Percentiles rank a stretch among this genome's conserved stretches.
These are phyloP conservation scores for Orychophragmus violaceus DNA, from an alignment of 345 rosid genomes.

Conservation along the genomic window DNA sequence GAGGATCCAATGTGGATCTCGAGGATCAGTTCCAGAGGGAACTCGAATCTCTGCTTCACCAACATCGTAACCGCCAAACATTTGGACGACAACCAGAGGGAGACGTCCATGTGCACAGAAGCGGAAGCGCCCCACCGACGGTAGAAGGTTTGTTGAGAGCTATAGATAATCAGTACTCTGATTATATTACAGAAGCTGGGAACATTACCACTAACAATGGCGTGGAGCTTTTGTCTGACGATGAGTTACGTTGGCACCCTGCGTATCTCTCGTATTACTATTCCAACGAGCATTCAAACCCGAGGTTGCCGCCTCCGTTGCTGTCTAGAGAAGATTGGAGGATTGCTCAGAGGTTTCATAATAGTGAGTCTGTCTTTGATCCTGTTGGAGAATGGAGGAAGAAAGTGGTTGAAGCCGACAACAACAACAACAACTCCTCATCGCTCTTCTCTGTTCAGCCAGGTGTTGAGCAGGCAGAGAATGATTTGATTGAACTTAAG, in stretches of 20 bases:
- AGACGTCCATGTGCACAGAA: constrained; percentile 50
- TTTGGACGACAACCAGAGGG: constrained; percentile 43
- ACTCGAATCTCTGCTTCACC: constrained; percentile 59
- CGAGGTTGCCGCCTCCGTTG: constrained; percentile 80
- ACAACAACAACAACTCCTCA: constrained; percentile 31
- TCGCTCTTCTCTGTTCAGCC: constrained; percentile 80
- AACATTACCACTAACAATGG: constrained; percentile 10
- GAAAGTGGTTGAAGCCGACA: no score
- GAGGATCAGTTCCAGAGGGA: constrained; percentile 59
- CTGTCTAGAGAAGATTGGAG: constrained; percentile 93
- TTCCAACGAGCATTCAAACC: constrained; percentile 68
- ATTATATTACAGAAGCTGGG: constrained; percentile 30
- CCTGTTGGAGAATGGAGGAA: constrained; percentile 56
- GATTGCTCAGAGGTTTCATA: constrained; percentile 74
- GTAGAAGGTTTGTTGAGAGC: constrained; percentile 83
- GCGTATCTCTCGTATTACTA: constrained; percentile 74
- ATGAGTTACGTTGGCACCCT: constrained; percentile 77
- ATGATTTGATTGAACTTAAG: constrained; percentile 63
- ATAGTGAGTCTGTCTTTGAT: constrained; percentile 45
- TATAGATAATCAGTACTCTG: constrained; percentile 55
- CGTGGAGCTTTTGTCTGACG: constrained; percentile 52
- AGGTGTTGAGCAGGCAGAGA: constrained; percentile 51
- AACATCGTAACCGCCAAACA: constrained; percentile 41
- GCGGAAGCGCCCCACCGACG: constrained; percentile 96
- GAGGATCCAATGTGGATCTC: constrained; percentile 45